These are phyloP conservation scores for Pisolithus marmoratus DNA, from an alignment of 768 basidiomycete genomes.

Conservation along the genomic window DNA sequence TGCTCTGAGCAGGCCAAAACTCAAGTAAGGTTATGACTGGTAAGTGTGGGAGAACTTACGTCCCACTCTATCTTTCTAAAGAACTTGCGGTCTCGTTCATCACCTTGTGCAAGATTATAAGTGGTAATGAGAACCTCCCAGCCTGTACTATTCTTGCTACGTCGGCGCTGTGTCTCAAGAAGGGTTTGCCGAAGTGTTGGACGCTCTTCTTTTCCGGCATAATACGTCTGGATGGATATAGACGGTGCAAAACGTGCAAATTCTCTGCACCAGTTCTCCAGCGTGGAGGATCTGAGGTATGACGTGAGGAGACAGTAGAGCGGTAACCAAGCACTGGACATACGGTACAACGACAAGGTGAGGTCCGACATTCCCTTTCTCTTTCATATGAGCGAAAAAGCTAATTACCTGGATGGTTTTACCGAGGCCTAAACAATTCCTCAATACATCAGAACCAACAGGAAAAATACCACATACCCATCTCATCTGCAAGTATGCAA, in stretches of 20 bases:
- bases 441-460: background rate
- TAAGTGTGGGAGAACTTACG: constrained; percentile 44
- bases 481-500: constrained; percentile 98
- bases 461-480: constrained; percentile 59
- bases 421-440: constrained; percentile 65
- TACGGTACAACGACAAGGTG: constrained; percentile 95
- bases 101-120: constrained; percentile 89
- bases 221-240: constrained; percentile 86
- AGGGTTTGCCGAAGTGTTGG: constrained; percentile 67
- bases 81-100: constrained; percentile 85
- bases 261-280: constrained; percentile 99
- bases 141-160: constrained; percentile 46
- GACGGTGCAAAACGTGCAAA: constrained; percentile 86
- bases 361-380: constrained; percentile 71
- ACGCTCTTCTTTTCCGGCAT: constrained; percentile 88
- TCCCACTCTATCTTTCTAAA: constrained; percentile 89
- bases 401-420: constrained; percentile 99
- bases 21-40: background rate
- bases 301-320: constrained; percentile 3
- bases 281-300: constrained; percentile 72
- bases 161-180: constrained; percentile 48
- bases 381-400: constrained; percentile 86
- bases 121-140: constrained; percentile 97
- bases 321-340: constrained; percentile 27
- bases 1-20: constrained; percentile 48